phyloP scores from a whole-genome alignment of 345 rosid species.

The Eucalyptus pauciflora region DNA sequence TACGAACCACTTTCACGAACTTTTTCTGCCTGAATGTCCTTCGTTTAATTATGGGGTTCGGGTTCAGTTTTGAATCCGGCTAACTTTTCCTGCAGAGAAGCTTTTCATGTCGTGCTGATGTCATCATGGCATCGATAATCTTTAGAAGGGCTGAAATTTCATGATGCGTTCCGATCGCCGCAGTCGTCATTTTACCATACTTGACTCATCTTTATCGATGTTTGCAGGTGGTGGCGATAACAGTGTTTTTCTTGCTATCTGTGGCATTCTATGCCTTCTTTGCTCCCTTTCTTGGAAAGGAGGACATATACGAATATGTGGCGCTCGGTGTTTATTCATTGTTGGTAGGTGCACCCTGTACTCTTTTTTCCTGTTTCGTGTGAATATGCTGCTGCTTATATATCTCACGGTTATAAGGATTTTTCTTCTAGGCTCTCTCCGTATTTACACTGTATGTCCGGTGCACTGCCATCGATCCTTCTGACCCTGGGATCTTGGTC shows the following conservation, averaged over 20 bases:
- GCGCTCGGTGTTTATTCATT: constrained; percentile 68
- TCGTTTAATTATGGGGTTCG: neutral
- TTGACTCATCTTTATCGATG: neutral
- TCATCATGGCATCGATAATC: neutral
- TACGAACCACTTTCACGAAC: neutral
- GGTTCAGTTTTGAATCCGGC: neutral
- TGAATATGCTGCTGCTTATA: neutral
- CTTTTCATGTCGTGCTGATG: neutral
- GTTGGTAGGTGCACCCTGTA: constrained; percentile 31
- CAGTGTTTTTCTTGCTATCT: constrained; percentile 65
- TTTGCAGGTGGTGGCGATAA: constrained; percentile 71
- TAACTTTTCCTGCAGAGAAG: neutral
- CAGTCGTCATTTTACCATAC: neutral
- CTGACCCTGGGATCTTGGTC: constrained; percentile 79
- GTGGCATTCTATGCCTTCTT: constrained; percentile 85
- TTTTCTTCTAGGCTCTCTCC: constrained; percentile 42
- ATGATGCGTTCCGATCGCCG: neutral
- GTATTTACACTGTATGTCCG: constrained; percentile 73
- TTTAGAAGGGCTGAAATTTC: neutral
- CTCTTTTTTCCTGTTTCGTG: neutral
- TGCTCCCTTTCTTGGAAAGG: constrained; percentile 85
- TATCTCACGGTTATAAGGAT: neutral
- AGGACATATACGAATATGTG: constrained; percentile 44
- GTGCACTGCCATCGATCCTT: constrained; percentile 89
- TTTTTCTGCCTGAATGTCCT: neutral